These are phyloP conservation scores for Albatrellus ellisii DNA, from an alignment of 768 basidiomycete species.

Conservation along the genomic window DNA sequence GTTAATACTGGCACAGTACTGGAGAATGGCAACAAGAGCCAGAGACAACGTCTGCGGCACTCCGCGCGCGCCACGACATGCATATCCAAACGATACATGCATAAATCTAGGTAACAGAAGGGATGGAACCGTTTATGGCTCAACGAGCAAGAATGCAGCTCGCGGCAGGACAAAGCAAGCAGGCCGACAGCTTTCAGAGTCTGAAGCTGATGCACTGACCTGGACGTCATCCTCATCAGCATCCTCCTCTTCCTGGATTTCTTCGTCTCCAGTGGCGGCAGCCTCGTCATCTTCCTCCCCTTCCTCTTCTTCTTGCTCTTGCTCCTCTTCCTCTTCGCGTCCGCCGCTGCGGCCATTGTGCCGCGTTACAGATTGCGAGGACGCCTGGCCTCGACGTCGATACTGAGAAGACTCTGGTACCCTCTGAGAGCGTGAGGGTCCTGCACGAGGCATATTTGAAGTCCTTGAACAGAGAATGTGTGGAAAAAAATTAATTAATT, in stretches of 20 bases:
- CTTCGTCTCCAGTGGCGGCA: slow-evolving; percentile 19
- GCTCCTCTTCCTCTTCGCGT: slow-evolving; percentile 21
- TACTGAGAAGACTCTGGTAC: slow-evolving; percentile 23
- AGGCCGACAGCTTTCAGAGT: neutral
- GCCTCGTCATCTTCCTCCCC: slow-evolving; percentile 22
- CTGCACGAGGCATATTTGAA: slow-evolving; percentile 20
- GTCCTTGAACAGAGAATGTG: neutral
- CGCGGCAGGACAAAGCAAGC: neutral
- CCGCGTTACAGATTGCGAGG: too few species aligned
- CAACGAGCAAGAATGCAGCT: too few species aligned
- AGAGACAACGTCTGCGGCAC: too few species aligned
- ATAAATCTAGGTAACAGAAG: too few species aligned
- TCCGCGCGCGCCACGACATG: too few species aligned
- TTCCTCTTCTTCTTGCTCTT: slow-evolving; percentile 22
- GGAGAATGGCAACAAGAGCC: too few species aligned
- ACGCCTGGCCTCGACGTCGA: slow-evolving; percentile 19
- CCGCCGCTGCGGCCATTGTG: slow-evolving; percentile 19
- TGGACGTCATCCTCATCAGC: slow-evolving; percentile 22
- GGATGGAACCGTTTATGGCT: too few species aligned
- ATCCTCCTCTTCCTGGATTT: slow-evolving; percentile 18
- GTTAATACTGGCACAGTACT: too few species aligned
- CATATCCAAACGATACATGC: too few species aligned
- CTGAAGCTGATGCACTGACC: neutral
- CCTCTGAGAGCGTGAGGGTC: slow-evolving; percentile 26
- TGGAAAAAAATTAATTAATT: too few species aligned